These are phyloP conservation scores for Phoenix roebelenii DNA, from an alignment of 176 grass and related monocot species.

Conservation along the genomic window DNA sequence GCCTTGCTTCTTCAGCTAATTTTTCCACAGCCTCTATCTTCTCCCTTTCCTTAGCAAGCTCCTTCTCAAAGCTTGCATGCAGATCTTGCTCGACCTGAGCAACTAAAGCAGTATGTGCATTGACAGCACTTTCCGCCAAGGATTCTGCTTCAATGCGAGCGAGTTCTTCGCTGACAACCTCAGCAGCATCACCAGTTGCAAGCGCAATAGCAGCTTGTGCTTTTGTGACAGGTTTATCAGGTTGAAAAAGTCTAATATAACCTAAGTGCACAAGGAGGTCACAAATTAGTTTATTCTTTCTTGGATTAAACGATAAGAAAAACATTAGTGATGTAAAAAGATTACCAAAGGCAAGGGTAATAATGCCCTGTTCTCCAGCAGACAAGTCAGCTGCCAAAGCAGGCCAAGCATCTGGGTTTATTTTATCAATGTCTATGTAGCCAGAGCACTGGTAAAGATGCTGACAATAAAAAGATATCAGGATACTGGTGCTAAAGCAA, in stretches of 20 bases:
- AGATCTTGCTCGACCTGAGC: constrained; percentile 87
- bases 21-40: constrained; percentile 71
- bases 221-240: constrained; percentile 90
- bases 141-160: constrained; percentile 83
- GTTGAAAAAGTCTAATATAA: constrained; percentile 92
- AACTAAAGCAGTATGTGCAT: constrained; percentile 70
- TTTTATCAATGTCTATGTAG: constrained; percentile 89
- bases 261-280: constrained; percentile 28
- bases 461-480: constrained; percentile 25
- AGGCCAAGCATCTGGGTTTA: constrained; percentile 84
- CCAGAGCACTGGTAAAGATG: constrained; percentile 55
- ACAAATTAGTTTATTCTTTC: neutral
- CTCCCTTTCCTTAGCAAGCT: constrained; percentile 62
- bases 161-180: constrained; percentile 71
- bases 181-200: constrained; percentile 74
- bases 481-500: too few species aligned
- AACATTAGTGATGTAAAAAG: constrained; percentile 14
- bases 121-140: constrained; percentile 87
- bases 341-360: constrained; percentile 87
- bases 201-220: constrained; percentile 81
- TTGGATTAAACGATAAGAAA: neutral
- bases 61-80: constrained; percentile 56
- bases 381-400: constrained; percentile 62
- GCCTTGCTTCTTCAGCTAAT: constrained; percentile 62
- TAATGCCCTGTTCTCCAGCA: constrained; percentile 85